phyloP scores from a whole-genome alignment of 225 moss, liverwort and hornwort species.

The Pseudisothecium myosuroides region DNA sequence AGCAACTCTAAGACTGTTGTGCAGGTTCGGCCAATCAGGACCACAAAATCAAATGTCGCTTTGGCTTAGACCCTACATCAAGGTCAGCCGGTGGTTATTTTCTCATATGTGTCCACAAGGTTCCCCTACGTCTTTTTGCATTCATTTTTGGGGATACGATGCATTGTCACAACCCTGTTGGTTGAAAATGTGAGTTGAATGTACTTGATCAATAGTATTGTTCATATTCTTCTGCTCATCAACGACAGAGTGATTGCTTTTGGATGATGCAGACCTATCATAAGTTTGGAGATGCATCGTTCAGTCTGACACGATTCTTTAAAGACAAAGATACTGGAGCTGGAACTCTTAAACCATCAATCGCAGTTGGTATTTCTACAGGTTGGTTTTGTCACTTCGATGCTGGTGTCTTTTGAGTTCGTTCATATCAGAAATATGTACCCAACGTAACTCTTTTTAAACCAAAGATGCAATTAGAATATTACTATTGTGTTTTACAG shows the following conservation, averaged over 20 bases:
- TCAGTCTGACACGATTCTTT: constrained; percentile 80
- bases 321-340: constrained; percentile 44
- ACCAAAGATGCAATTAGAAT: neutral
- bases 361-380: constrained; percentile 1
- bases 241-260: neutral
- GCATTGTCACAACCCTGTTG: neutral
- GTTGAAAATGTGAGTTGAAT: neutral
- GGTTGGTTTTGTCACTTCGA: constrained; percentile 9
- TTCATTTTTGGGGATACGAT: neutral
- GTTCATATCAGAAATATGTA: neutral
- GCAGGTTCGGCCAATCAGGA: constrained; percentile 76
- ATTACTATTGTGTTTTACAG: neutral
- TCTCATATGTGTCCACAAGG: neutral
- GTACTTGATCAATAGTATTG: neutral
- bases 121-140: neutral
- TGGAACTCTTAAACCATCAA: constrained; percentile 16
- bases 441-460: neutral
- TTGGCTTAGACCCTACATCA: constrained; percentile 92
- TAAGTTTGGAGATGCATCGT: constrained; percentile 95
- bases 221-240: neutral
- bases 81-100: constrained; percentile 29
- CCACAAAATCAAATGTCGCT: constrained; percentile 96
- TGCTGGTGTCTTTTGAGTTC: neutral
- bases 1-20: neutral
- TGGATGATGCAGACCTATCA: constrained; percentile 60